Evolutionary conservation across 306 rosid species (phyloP).

Genomic region (Amphicarpaea edgeworthii): DNA sequence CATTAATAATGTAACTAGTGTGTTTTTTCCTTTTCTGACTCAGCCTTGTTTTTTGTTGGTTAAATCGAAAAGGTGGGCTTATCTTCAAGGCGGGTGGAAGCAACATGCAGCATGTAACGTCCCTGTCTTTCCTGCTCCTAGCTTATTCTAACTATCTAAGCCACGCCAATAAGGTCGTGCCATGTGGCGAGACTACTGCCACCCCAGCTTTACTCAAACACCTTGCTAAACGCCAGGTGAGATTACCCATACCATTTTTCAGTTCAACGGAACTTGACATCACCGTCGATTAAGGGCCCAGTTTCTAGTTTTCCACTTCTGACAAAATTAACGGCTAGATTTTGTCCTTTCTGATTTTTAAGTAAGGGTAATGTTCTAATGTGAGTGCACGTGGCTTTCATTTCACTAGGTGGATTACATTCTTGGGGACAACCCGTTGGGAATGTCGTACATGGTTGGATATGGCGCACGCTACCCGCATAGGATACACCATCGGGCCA

Average conservation of each 20-base stretch:
- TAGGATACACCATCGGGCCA: constrained; percentile 90
- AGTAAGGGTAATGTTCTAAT: background rate
- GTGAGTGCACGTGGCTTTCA: constrained; percentile 40
- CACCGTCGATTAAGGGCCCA: constrained; percentile 30
- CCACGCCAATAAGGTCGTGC: constrained; percentile 85
- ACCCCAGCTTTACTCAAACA: constrained; percentile 77
- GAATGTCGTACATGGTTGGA: constrained; percentile 99
- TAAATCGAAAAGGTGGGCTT: constrained; percentile 72
- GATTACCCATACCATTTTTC: background rate
- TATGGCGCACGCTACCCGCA: constrained; percentile 85
- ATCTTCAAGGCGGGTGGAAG: constrained; percentile 95
- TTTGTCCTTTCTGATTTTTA: constrained; percentile 44
- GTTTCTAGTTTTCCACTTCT: constrained; percentile 30
- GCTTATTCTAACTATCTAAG: constrained; percentile 91
- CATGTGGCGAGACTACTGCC: constrained; percentile 80
- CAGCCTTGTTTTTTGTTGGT: constrained; percentile 28
- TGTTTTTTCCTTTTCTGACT: constrained; percentile 2
- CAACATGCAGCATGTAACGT: constrained; percentile 99
- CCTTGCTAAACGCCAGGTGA: constrained; percentile 86
- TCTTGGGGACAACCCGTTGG: constrained; percentile 88
- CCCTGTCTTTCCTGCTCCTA: constrained; percentile 81
- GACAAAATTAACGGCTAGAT: constrained; percentile 69
- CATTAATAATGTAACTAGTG: background rate
- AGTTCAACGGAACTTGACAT: background rate
- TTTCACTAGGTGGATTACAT: constrained; percentile 86